These are phyloP conservation scores for Garcia nutans DNA, from an alignment of 345 rosid species.

Conservation along the genomic window DNA sequence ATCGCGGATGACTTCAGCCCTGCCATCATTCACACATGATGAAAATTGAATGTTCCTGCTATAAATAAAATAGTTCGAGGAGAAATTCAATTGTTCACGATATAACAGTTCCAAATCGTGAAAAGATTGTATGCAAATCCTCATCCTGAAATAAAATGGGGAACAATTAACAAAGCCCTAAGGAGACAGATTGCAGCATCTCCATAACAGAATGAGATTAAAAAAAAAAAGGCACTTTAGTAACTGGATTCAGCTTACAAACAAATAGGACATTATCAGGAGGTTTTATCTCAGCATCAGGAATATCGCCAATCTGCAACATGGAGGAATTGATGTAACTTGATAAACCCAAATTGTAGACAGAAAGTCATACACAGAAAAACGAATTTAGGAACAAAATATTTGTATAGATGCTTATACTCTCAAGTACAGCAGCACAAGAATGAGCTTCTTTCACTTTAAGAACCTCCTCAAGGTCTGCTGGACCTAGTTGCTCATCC, in stretches of 20 bases:
- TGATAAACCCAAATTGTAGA: background rate
- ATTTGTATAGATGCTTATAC: slow-evolving; percentile 46
- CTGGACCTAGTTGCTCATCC: slow-evolving; percentile 71
- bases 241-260: slow-evolving; percentile 95
- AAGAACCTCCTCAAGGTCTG: slow-evolving; percentile 75
- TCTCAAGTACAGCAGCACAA: slow-evolving; percentile 96
- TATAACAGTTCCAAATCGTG: slow-evolving; percentile 85
- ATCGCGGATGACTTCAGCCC: slow-evolving; percentile 93
- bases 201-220: slow-evolving; percentile 2
- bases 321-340: slow-evolving; percentile 10
- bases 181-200: background rate
- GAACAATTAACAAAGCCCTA: slow-evolving; percentile 11
- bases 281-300: slow-evolving; percentile 83
- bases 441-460: slow-evolving; percentile 82
- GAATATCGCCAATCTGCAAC: slow-evolving; percentile 65
- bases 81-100: slow-evolving; percentile 49
- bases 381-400: slow-evolving; percentile 14
- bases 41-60: slow-evolving; percentile 11
- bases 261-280: slow-evolving; percentile 96
- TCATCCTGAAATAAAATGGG: slow-evolving; percentile 65
- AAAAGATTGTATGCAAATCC: slow-evolving; percentile 89
- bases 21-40: slow-evolving; percentile 32
- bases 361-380: slow-evolving; percentile 13
- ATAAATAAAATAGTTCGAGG: slow-evolving; percentile 5
- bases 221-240: slow-evolving; percentile 67